A percentile compares a stretch with the other conserved stretches of the same genome.
phyloP scores from a whole-genome alignment of 208 protist genomes.

The Herpetomonas muscarum region DNA sequence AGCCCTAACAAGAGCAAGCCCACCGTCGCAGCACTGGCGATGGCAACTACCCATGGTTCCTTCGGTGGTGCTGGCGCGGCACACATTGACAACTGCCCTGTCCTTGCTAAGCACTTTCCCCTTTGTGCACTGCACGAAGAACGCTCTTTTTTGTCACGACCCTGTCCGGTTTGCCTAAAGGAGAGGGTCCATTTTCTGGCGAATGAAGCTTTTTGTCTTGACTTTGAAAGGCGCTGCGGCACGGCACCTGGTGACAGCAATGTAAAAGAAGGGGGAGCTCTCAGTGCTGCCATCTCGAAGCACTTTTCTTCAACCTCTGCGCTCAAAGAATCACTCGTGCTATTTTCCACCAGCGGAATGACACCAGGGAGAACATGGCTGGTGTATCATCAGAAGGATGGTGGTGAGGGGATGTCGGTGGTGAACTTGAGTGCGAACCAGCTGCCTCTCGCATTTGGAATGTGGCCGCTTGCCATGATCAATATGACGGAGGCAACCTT shows the following conservation, averaged over 20 bases:
- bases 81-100: conserved; percentile 54
- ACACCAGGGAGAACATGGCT: conserved; percentile 65
- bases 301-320: conserved; percentile 36
- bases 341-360: conserved; percentile 32
- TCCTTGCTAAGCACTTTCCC: conserved; percentile 34
- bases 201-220: conserved; percentile 50
- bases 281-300: conserved; percentile 21
- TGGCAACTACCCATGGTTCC: conserved; percentile 22
- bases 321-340: conserved; percentile 27
- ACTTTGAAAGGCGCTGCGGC: conserved; percentile 43
- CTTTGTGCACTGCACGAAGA: conserved; percentile 39
- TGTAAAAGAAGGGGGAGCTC: conserved; percentile 15
- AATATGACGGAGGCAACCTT: conserved; percentile 57
- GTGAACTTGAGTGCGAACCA: conserved; percentile 45
- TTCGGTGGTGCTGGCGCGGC: conserved; percentile 5
- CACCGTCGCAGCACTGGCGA: conserved; percentile 22
- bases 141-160: conserved; percentile 34
- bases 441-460: conserved; percentile 49
- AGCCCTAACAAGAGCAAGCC: neutral
- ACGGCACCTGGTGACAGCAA: neutral
- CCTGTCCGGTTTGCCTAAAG: conserved; percentile 49
- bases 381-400: conserved; percentile 31
- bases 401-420: conserved; percentile 17
- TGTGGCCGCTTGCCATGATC: conserved; percentile 81
- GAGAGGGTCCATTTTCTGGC: conserved; percentile 69